These are phyloP conservation scores for Bromus sterilis DNA, from an alignment of 176 grass and related monocot genomes.

Conservation along the genomic window DNA sequence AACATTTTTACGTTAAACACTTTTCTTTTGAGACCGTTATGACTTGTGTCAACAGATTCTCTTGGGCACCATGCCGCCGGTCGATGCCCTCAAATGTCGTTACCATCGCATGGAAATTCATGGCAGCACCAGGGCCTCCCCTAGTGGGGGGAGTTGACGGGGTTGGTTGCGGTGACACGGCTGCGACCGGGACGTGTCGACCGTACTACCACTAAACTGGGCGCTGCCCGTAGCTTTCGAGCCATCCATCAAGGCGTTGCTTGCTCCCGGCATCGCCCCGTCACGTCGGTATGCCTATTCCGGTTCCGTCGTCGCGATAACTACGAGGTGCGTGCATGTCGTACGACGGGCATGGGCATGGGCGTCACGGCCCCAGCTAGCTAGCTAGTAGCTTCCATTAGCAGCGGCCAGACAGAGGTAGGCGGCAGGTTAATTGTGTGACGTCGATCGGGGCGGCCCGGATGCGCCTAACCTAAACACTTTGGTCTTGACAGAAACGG, in stretches of 20 bases:
- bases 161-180: background rate
- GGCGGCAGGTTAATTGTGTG: background rate
- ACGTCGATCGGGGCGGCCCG: background rate
- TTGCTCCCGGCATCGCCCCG: background rate
- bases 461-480: background rate
- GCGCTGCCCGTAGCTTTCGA: background rate
- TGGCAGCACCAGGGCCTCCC: no score
- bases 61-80: no score
- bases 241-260: constrained; percentile 21
- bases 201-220: background rate
- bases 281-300: background rate
- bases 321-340: background rate
- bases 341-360: background rate
- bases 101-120: no score
- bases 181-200: background rate
- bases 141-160: background rate
- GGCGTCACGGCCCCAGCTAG: background rate
- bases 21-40: no score
- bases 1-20: no score
- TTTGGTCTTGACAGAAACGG: background rate
- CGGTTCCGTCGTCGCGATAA: background rate
- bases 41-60: no score
- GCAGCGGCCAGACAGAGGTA: background rate
- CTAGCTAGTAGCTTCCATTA: no score
- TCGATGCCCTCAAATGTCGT: no score